Conservation (phyloP, 106 monocot species). For the Triglochin maritima region DNA sequence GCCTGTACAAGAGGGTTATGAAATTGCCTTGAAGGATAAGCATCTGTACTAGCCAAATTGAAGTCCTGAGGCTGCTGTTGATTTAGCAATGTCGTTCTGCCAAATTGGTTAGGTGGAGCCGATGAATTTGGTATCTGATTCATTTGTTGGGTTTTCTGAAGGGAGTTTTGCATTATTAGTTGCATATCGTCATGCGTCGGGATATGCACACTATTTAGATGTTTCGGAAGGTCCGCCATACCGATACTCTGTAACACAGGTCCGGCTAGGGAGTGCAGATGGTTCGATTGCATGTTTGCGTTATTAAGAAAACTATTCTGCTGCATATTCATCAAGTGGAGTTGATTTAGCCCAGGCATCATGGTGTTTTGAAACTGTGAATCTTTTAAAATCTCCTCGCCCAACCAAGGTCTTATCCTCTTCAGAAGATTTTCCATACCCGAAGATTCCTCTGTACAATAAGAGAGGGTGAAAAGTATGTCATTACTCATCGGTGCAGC, state of each 20-base stretch:
- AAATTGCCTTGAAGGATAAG: conserved; percentile 27
- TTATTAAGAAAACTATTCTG: conserved; percentile 49
- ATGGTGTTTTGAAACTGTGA: conserved; percentile 51
- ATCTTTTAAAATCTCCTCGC: conserved; percentile 80
- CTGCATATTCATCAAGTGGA: conserved; percentile 85
- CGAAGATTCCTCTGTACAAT: conserved; percentile 52
- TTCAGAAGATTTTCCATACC: conserved; percentile 87
- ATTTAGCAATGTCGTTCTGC: conserved; percentile 11
- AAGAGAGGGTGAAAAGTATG: no score
- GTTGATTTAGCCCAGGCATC: conserved; percentile 70
- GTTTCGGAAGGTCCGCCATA: conserved; percentile 39
- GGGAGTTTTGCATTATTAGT: conserved; percentile 27
- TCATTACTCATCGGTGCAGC: no score
- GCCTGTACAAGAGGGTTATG: conserved; percentile 27
- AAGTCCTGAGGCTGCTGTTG: conserved; percentile 42
- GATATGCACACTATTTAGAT: conserved; percentile 31
- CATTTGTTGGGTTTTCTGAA: conserved; percentile 34
- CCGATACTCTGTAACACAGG: conserved; percentile 51
- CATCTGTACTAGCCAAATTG: conserved; percentile 30
- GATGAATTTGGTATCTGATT: conserved; percentile 44
- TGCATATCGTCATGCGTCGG: conserved; percentile 55
- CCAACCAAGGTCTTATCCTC: conserved; percentile 77
- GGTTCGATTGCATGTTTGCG: conserved; percentile 45
- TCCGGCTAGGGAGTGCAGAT: conserved; percentile 34
- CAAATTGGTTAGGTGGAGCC: conserved; percentile 35